A percentile compares a stretch with the other conserved stretches of the same genome.
Conservation (phyloP, 2,329 filamentous ascomycete species). For the Rutstroemia sydowiana region DNA sequence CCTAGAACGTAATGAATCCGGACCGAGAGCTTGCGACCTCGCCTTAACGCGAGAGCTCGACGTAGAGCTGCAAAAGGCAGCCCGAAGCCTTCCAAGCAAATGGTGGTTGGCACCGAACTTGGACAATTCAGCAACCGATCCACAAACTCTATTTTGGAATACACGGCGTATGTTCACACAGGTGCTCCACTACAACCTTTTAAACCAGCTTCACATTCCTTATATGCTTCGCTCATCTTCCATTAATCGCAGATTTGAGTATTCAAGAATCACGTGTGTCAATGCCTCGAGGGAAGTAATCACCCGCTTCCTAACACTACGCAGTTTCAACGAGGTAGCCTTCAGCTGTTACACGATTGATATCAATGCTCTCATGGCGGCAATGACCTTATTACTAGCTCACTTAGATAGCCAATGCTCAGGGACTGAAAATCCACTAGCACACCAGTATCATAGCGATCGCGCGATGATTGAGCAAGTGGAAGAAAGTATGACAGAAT, state of each 20-base stretch:
- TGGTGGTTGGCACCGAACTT: constrained; percentile 23
- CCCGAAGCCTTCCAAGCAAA: constrained; percentile 19
- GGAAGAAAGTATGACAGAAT: constrained; percentile 31
- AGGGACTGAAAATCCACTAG: constrained; percentile 26
- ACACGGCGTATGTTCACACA: constrained; percentile 20
- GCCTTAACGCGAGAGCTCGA: constrained; percentile 26
- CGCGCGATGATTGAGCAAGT: constrained; percentile 34
- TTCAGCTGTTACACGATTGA: constrained; percentile 26
- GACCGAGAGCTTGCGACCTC: constrained; percentile 17
- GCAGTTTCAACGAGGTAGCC: constrained; percentile 10
- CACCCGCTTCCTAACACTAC: constrained; percentile 21
- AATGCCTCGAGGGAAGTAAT: constrained; percentile 24
- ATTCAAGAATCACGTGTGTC: constrained; percentile 26
- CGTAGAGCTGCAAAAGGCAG: constrained; percentile 20
- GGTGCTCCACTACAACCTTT: constrained; percentile 33
- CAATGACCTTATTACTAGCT: constrained; percentile 22
- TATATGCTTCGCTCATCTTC: constrained; percentile 24
- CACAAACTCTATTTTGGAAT: neutral
- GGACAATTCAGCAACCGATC: neutral
- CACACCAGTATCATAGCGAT: constrained; percentile 35
- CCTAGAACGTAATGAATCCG: constrained; percentile 23
- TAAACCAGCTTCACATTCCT: constrained; percentile 36
- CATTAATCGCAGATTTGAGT: constrained; percentile 25
- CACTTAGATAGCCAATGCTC: constrained; percentile 29
- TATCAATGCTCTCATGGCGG: constrained; percentile 24